phyloP scores from a whole-genome alignment of 192 early-diverging fungal genomes.

The Backusella luteola region DNA sequence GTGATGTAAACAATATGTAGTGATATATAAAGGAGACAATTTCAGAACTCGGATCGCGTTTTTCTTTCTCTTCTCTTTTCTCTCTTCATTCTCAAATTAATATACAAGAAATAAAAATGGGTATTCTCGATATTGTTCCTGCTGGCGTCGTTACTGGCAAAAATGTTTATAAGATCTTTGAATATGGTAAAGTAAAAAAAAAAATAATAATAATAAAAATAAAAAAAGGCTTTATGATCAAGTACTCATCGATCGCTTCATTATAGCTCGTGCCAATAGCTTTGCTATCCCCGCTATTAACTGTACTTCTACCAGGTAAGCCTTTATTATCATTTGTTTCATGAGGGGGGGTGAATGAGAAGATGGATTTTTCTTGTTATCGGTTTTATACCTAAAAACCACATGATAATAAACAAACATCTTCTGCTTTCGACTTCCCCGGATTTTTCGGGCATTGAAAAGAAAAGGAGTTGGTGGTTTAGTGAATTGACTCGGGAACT shows the following conservation, averaged over 20 bases:
- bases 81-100: neutral
- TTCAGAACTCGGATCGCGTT: neutral
- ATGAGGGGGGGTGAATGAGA: neutral
- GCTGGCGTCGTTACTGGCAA: constrained; percentile 94
- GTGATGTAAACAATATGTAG: too few species aligned
- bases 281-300: constrained; percentile 98
- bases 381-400: neutral
- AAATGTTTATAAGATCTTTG: constrained; percentile 81
- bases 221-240: neutral
- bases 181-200: constrained; percentile 43
- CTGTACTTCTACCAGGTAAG: constrained; percentile 81
- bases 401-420: constrained; percentile 6
- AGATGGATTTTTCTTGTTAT: neutral
- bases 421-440: neutral
- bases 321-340: neutral
- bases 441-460: constrained; percentile 2
- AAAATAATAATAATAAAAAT: neutral
- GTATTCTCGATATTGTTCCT: constrained; percentile 80
- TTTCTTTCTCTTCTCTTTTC: neutral
- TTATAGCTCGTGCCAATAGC: constrained; percentile 61
- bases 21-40: neutral
- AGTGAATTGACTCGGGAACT: neutral
- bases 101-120: constrained; percentile 46
- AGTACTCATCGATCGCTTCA: neutral
- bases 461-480: neutral